Evolutionary conservation across 345 rosid genomes (phyloP), one percentile per base, ranked within the genome.

Genomic region (Balakata baccata): DNA sequence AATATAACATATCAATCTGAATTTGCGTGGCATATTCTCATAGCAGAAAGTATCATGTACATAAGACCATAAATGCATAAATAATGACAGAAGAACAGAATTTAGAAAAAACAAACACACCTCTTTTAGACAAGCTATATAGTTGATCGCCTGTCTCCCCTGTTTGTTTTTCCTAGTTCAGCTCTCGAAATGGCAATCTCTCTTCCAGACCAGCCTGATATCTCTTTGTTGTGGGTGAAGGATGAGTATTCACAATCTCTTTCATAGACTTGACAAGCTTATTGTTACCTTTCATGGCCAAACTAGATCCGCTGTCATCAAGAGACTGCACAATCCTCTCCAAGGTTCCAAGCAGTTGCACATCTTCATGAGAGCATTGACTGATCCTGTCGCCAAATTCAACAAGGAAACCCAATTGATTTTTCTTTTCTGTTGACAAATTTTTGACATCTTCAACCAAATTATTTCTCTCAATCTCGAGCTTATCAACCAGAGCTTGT

Each of bases 131-230:
- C 56, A n/a, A 25, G 20, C 41, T n/a, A 68, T 11, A 59, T 20
- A 23, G 47, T n/a, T n/a, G 3, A 37, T 39, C n/a, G 63, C 22
- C 46, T 4, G 6, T 11, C 38, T 18, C 60, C 25, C 17, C 13
- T 51, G n/a, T n/a, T n/a, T n/a, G n/a, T n/a, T n/a, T 43, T 43
- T 53, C 75, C 75, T 86, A 82, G 87, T 93, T 93, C 37, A 93
- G 87, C 73, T 75, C 85, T 79, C 87, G 86, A 77, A 94, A 92
- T 54, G 98, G 98, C 60, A 92, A 86, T 78, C 98, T 84, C 68
- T 82, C 96, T 65, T 87, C 91, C 13, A 53, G 20, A 54, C n/a
- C 53, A 58, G 69, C 79, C 64, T 72, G 86, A 18, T 71, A 61
- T 54, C 70, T 88, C 84, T 83, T 89, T 57, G 47, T 45, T 23